Percentiles rank a stretch among this genome's conserved stretches.
Evolutionary conservation across 1,139 yeast genomes (phyloP).

Genomic region (Yamadazyma diospyri): DNA sequence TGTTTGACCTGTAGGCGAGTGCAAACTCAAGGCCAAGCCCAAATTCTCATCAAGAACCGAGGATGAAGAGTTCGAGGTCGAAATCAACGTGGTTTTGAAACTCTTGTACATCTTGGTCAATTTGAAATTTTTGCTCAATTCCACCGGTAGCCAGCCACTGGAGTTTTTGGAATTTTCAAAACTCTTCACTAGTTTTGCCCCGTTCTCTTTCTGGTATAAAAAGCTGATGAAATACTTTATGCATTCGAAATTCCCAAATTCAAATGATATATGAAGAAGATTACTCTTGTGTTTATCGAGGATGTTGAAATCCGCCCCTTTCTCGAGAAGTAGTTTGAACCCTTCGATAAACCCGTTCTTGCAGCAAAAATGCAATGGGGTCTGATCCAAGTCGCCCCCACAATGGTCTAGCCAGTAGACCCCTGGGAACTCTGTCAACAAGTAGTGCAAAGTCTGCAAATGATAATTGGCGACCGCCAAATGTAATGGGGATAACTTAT

Average conservation of each 20-base stretch:
- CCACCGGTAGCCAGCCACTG: constrained; percentile 69
- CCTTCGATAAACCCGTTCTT: constrained; percentile 67
- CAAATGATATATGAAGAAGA: constrained; percentile 77
- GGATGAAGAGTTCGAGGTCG: constrained; percentile 5
- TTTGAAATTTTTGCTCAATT: constrained; percentile 34
- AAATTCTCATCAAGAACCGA: constrained; percentile 4
- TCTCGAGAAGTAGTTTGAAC: constrained; percentile 63
- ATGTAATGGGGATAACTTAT: constrained; percentile 72
- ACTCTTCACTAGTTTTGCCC: constrained; percentile 26
- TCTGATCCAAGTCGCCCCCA: constrained; percentile 53
- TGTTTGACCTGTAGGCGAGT: neutral
- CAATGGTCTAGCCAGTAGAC: constrained; percentile 52
- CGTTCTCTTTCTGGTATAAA: constrained; percentile 16
- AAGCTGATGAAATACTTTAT: constrained; percentile 53
- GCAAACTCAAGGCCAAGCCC: neutral
- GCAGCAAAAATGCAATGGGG: constrained; percentile 77
- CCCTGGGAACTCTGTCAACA: constrained; percentile 77
- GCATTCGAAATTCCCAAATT: constrained; percentile 67
- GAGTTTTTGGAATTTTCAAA: constrained; percentile 41
- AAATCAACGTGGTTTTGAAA: constrained; percentile 13
- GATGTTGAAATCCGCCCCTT: constrained; percentile 71
- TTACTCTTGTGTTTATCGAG: constrained; percentile 69
- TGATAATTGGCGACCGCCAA: constrained; percentile 62
- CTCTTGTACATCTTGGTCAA: constrained; percentile 27
- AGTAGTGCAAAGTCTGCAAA: constrained; percentile 75